phyloP scores from a whole-genome alignment of 1,284 basidiomycete genomes.

The Rhodotorula sp. region DNA sequence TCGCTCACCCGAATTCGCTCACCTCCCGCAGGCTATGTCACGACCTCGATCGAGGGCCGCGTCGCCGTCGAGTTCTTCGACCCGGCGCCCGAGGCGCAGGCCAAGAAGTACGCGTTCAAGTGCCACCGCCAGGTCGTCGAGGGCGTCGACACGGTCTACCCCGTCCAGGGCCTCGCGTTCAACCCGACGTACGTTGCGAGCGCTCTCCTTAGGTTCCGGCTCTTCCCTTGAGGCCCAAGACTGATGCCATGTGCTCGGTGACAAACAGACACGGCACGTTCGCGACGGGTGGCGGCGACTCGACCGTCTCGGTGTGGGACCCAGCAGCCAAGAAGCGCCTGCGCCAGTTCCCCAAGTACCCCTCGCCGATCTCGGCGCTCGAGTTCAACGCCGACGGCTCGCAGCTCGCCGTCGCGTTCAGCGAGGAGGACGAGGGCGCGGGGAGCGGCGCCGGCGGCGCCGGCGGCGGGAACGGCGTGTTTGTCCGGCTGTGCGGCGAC shows the following conservation, averaged over 20 bases:
- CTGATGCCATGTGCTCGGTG: constrained; percentile 1
- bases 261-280: constrained; percentile 80
- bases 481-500: constrained; percentile 53
- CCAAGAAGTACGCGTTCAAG: constrained; percentile 97
- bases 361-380: constrained; percentile 65
- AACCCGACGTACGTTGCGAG: constrained; percentile 69
- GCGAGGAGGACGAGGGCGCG: constrained; percentile 71
- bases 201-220: not conserved
- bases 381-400: constrained; percentile 81
- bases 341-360: constrained; percentile 80
- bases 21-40: constrained; percentile 74
- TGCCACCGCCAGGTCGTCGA: constrained; percentile 89
- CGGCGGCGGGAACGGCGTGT: constrained; percentile 46
- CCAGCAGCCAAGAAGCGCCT: constrained; percentile 94
- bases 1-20: not conserved
- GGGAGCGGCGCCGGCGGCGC: constrained; percentile 44
- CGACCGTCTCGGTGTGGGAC: constrained; percentile 92
- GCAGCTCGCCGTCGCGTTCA: constrained; percentile 75
- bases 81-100: constrained; percentile 69
- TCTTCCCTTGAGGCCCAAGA: constrained; percentile 8
- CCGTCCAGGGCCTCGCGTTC: constrained; percentile 92
- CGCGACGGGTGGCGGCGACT: constrained; percentile 89
- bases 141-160: constrained; percentile 96
- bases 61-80: constrained; percentile 98
- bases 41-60: constrained; percentile 89